Evolutionary conservation across 495 filamentous ascomycete species (phyloP), one percentile per base, ranked within the genome.

Genomic region (Daldinia concentrica): DNA sequence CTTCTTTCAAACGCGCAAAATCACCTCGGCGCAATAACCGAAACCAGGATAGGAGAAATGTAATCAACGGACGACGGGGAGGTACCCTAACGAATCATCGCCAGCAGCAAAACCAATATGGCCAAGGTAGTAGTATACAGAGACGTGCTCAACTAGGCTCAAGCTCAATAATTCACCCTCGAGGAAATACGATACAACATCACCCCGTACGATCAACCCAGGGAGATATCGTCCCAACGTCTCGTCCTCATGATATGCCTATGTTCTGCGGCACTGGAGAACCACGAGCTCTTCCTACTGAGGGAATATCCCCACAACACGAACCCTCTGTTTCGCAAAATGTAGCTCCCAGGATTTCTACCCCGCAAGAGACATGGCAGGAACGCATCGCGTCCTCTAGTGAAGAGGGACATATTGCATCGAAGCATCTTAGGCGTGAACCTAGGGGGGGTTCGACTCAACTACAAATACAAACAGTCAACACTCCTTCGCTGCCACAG

Each of bases 1-100:
- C 52, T 7, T 30, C 27, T 3, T 72, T 72, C 69, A 1, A 22
- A 0, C 37, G 60, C n/a, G 34, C 69, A 6, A 64, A 57, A 30
- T 8, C 54, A 5, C 32, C 60, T 14, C 32, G 60, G 1, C 36
- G 50, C 15, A 34, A 30, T 2, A n/a, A 22, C 3, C 15, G 24
- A 11, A 24, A 24, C 11, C 43, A 57, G 22, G 26, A 19, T n/a
- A 41, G 32, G 22, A 43, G 32, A n/a, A 37, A 37, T 6, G 27
- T 14, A 19, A 17, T 2, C 32, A 11, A 1, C n/a, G 6, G 4
- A 4, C 39, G 19, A 36, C 50, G 4, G 12, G 57, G 37, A 29
- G 24, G 37, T 29, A 4, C 17, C 17, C 19, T 24, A 39, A 5
- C 0, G 12, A 37, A 39, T 11, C 17, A 8, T 24, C 55, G 7